phyloP scores from a whole-genome alignment of 139 green algal species.

The Volvox reticuliferus region DNA sequence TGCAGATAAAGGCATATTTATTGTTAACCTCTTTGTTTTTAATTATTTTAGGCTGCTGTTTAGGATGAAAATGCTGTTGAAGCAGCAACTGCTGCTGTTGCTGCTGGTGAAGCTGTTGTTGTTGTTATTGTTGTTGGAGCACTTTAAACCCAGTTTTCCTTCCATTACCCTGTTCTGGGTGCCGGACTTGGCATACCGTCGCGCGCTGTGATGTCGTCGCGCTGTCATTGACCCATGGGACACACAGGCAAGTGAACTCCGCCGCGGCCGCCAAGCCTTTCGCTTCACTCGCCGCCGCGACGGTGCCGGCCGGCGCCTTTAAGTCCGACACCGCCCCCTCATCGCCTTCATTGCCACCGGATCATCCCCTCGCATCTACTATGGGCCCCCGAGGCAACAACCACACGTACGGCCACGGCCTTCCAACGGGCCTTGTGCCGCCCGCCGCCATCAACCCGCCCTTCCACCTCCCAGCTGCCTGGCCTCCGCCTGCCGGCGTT shows the following conservation, averaged over 20 bases:
- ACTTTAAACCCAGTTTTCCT: no score
- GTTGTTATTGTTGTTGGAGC: no score
- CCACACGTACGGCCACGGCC: neutral
- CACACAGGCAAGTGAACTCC: no score
- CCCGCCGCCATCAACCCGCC: slow-evolving; percentile 19
- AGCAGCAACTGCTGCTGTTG: no score
- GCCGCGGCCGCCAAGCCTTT: neutral
- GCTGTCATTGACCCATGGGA: no score
- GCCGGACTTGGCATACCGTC: neutral
- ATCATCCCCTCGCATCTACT: neutral
- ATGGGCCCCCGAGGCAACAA: neutral
- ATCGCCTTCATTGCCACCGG: neutral
- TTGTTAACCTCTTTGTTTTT: no score
- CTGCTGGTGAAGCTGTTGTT: no score
- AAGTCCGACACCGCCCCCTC: slow-evolving; percentile 3
- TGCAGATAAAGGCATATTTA: no score
- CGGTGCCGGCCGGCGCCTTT: neutral
- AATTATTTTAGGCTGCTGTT: no score
- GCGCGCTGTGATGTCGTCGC: no score
- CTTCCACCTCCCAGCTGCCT: neutral
- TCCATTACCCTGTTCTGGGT: neutral
- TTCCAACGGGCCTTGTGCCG: neutral
- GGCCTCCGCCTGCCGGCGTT: neutral
- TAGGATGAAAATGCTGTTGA: no score
- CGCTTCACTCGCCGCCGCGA: neutral